These are phyloP conservation scores for Aspergillus neoniger DNA, from an alignment of 2,329 filamentous ascomycete species.

Conservation along the genomic window DNA sequence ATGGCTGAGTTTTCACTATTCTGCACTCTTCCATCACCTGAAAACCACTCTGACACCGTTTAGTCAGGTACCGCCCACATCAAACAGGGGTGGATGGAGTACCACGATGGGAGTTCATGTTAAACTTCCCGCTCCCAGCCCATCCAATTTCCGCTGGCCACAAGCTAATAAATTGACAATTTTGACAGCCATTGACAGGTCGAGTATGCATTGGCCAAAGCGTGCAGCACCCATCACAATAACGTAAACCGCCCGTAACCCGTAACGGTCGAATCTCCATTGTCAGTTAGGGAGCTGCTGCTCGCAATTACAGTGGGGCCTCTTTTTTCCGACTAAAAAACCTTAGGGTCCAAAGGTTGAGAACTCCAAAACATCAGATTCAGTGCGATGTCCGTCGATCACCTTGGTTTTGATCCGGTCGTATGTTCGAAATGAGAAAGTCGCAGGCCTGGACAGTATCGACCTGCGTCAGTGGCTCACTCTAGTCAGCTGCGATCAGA, in stretches of 20 bases:
- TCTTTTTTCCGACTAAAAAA: constrained; percentile 8
- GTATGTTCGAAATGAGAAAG: not conserved
- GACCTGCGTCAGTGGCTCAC: constrained; percentile 6
- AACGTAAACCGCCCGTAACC: not conserved
- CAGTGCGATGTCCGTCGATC: not conserved
- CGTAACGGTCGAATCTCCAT: constrained; percentile 15
- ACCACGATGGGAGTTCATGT: constrained; percentile 1
- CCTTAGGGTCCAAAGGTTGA: not conserved
- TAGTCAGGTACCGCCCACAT: constrained; percentile 2
- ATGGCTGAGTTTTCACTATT: not conserved
- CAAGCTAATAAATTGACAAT: not conserved
- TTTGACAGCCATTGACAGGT: constrained; percentile 18
- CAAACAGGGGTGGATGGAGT: not conserved
- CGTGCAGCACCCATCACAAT: constrained; percentile 13
- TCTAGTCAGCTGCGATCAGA: not conserved
- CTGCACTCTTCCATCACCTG: not conserved
- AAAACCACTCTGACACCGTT: not conserved
- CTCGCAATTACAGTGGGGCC: constrained; percentile 12
- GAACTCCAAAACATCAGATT: not conserved
- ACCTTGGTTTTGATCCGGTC: not conserved
- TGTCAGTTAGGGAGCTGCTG: constrained; percentile 10
- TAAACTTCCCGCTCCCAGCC: constrained; percentile 5
- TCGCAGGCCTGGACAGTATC: not conserved
- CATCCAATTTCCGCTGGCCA: not conserved
- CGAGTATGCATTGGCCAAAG: constrained; percentile 13